Conservation (phyloP, 306 rosid genomes). For the Sicyos baderoa region DNA sequence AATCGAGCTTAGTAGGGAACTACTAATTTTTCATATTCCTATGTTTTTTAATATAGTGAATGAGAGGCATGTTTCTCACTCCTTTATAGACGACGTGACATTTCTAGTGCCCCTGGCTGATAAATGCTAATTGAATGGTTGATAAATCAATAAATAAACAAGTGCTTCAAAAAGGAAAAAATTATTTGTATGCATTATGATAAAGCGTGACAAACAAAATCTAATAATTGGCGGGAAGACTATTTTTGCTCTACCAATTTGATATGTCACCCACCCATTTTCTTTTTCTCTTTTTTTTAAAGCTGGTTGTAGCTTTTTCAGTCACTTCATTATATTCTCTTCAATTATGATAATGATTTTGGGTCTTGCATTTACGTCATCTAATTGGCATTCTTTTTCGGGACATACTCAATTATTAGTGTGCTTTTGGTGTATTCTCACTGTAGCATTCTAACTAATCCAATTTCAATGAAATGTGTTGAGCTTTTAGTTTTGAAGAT, state of each 20-base stretch:
- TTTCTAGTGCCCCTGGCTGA: background rate
- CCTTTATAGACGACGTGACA: background rate
- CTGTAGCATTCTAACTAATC: background rate
- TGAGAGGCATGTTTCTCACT: background rate
- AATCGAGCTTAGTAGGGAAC: background rate
- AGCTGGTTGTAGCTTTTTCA: background rate
- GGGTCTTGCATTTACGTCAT: background rate
- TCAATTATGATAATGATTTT: constrained; percentile 15
- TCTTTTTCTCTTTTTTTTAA: background rate
- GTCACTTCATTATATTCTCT: constrained; percentile 17
- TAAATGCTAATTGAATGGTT: constrained; percentile 14
- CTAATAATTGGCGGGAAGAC: constrained; percentile 11
- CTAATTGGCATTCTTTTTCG: background rate
- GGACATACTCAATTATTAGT: background rate
- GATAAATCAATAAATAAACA: background rate
- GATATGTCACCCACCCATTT: constrained; percentile 19
- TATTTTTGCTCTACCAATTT: background rate
- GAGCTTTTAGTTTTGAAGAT: too few species aligned
- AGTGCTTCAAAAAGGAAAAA: constrained; percentile 11
- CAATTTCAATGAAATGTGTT: too few species aligned
- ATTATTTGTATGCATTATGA: background rate
- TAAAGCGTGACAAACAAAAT: constrained; percentile 18
- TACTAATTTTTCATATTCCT: background rate
- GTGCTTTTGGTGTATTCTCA: background rate
- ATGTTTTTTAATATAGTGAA: background rate